phyloP scores from a whole-genome alignment of 345 rosid species.

The Pugionium dolabratum region DNA sequence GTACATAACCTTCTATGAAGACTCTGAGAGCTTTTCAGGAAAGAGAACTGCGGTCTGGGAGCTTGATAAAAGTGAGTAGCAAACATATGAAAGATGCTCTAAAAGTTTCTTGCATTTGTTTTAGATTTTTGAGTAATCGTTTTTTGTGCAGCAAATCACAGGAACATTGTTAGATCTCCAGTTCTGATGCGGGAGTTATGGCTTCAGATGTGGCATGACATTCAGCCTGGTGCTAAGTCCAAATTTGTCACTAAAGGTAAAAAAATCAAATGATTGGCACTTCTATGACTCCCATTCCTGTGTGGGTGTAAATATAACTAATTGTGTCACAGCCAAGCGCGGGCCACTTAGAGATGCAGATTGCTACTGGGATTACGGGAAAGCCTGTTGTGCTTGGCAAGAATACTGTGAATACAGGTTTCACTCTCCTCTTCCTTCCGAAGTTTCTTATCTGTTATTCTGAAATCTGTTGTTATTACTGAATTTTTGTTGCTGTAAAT shows the following conservation, averaged over 20 bases:
- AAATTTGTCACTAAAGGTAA: conserved; percentile 89
- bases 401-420: conserved; percentile 97
- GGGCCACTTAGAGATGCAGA: conserved; percentile 92
- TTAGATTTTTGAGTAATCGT: neutral
- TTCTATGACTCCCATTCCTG: neutral
- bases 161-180: conserved; percentile 92
- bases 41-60: conserved; percentile 98
- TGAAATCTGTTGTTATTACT: too few relatives aligned
- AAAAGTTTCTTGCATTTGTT: neutral
- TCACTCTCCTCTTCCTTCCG: conserved; percentile 42
- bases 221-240: conserved; percentile 59
- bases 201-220: conserved; percentile 99
- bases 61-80: conserved; percentile 78
- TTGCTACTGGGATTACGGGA: conserved; percentile 98
- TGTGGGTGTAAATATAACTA: conserved; percentile 20
- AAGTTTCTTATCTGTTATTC: conserved; percentile 14
- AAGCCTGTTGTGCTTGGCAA: conserved; percentile 95
- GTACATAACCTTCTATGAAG: conserved; percentile 88
- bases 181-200: conserved; percentile 95
- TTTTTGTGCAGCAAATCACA: conserved; percentile 79
- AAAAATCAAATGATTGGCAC: conserved; percentile 13
- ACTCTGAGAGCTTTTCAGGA: conserved; percentile 82
- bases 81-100: conserved; percentile 13
- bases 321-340: conserved; percentile 64
- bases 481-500: neutral